phyloP scores from a whole-genome alignment of 164 flowering plant species.

The Vitis labrusca region DNA sequence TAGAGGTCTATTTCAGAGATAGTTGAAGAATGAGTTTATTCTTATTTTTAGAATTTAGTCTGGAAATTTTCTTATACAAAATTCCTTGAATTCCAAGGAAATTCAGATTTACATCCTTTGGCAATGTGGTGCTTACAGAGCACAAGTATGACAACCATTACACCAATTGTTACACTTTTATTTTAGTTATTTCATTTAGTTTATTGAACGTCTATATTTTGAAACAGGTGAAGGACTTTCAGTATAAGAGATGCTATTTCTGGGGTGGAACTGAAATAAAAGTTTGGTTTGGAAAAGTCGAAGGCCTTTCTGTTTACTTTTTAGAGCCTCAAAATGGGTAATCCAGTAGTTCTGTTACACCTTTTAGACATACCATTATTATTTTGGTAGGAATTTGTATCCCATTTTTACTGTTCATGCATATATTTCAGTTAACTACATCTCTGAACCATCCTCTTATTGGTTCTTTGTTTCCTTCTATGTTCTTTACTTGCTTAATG shows the following conservation, averaged over 20 bases:
- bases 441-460: too few species aligned
- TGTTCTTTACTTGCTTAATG: too few species aligned
- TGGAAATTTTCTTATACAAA: too few species aligned
- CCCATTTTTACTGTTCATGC: background rate
- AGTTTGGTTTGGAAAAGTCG: slow-evolving; percentile 93
- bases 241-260: slow-evolving; percentile 49
- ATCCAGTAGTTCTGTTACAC: slow-evolving; percentile 11
- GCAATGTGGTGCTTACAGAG: too few species aligned
- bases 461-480: too few species aligned
- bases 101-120: too few species aligned
- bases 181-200: background rate
- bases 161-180: background rate
- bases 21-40: too few species aligned
- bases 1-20: too few species aligned
- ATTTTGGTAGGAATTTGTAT: background rate
- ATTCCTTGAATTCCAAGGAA: too few species aligned
- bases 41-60: too few species aligned
- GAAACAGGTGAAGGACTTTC: slow-evolving; percentile 74
- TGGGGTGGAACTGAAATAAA: slow-evolving; percentile 95
- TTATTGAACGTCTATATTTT: background rate
- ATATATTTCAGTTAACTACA: background rate
- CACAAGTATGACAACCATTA: too few species aligned
- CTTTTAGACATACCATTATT: background rate
- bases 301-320: slow-evolving; percentile 88
- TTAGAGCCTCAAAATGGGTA: slow-evolving; percentile 98